Base-by-base conservation (phyloP, 1,284 basidiomycete genomes). In the Caloboletus inedulis region DNA sequence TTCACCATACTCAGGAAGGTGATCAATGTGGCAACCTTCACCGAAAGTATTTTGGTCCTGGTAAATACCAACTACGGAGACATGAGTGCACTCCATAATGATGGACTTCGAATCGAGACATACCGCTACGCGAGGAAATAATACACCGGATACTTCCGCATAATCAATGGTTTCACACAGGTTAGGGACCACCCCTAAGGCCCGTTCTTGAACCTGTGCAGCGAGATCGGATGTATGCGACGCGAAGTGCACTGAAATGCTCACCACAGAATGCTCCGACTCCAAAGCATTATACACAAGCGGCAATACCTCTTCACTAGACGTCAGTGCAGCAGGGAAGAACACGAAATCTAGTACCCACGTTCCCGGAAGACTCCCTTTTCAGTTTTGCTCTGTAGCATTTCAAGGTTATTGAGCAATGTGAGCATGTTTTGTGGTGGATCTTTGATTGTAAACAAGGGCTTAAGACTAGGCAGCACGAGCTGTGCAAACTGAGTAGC, bases 391-490 rank as follows among this genome's bases (percentile, higher is more conserved):
- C 79, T 82, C 63, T 96, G 92, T 41, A 99, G 80, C 69, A 97
- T 81, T 21, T 81, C 75, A 14, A 98, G 78, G 65, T 97, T 95
- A 57, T 98, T 95, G 36, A 99, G 72, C 23, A 98, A 72, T 1
- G 92, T 95, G 49, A 96, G 72, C 89, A 97, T 94, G 62, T 95
- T 98, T 70, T 98, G 95, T 0, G 96, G 94, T 21, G 97, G 96
- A 64, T 99, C 97, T 69, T 91, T 94, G 61, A 98, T 76, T 0
- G 76, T 77, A 62, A 99, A 99, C 13, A 99, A 71, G 0, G 95
- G 95, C 64, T 91, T 94, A 34, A 99, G 77, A 63, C 87, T 91
- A 1, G 93, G 93, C 10, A 99, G 75, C 6, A 95, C 91, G 46
- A 85, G 80, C 2, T 75, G 76, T 0, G 87, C 86, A 64, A 99